Conservation (phyloP, 2,329 filamentous ascomycete species). For the Fusarium liriodendri region DNA sequence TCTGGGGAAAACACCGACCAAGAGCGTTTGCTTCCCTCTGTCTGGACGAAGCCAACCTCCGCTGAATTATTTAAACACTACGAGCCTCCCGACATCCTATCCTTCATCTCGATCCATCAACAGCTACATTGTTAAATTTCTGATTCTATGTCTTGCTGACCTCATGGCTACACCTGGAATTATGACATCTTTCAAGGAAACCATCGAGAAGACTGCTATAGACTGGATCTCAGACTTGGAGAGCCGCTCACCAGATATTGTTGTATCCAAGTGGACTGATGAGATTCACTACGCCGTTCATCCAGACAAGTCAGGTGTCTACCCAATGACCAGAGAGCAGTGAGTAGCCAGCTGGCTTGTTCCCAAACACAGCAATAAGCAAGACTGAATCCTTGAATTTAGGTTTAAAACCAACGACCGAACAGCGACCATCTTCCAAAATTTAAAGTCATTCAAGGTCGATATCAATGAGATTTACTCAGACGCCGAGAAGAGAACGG, state of each 20-base stretch:
- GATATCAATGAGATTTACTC: slow-evolving; percentile 7
- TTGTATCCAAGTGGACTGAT: slow-evolving; percentile 6
- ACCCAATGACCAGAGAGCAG: slow-evolving; percentile 5
- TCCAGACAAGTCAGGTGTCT: background rate
- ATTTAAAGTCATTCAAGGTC: slow-evolving; percentile 6
- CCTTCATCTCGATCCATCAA: background rate
- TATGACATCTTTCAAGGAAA: slow-evolving; percentile 3
- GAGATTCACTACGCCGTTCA: slow-evolving; percentile 11
- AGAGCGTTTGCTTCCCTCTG: background rate
- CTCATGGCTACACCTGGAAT: background rate
- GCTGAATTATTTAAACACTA: background rate
- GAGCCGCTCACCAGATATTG: background rate
- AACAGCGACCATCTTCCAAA: background rate
- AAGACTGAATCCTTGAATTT: background rate
- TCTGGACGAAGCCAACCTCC: background rate
- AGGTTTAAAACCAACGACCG: slow-evolving; percentile 10
- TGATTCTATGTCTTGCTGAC: background rate
- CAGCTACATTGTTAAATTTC: background rate
- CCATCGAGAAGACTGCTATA: background rate
- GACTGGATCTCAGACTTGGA: slow-evolving; percentile 10
- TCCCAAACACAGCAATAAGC: background rate
- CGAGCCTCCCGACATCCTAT: background rate
- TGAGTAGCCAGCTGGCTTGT: background rate
- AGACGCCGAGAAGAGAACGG: background rate
- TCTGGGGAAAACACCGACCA: background rate